These are phyloP conservation scores for Lipomyces anomalus DNA, from an alignment of 805 yeast species.

Conservation along the genomic window DNA sequence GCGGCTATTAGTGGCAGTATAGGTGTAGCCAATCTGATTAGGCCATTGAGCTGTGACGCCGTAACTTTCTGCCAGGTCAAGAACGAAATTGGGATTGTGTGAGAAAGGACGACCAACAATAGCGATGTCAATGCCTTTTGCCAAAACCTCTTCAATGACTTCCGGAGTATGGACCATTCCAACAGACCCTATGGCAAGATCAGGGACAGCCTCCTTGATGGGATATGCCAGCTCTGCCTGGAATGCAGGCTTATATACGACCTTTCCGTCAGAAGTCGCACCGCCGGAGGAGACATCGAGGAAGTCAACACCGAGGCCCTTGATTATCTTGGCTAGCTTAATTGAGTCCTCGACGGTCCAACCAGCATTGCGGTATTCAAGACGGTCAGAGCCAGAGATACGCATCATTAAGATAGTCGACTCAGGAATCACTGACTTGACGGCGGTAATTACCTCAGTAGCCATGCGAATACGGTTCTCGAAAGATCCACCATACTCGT, in stretches of 20 bases:
- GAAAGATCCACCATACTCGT: constrained; percentile 57
- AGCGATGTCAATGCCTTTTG: constrained; percentile 42
- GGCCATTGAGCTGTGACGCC: constrained; percentile 40
- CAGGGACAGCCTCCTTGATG: constrained; percentile 43
- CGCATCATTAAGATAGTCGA: constrained; percentile 45
- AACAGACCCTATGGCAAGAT: constrained; percentile 43
- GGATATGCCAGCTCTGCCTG: constrained; percentile 40
- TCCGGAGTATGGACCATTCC: constrained; percentile 40
- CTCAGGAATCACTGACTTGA: constrained; percentile 39
- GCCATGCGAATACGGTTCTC: constrained; percentile 52
- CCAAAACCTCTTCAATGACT: constrained; percentile 39
- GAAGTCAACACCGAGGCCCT: constrained; percentile 41
- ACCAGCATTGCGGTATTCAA: constrained; percentile 23
- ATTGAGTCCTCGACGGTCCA: constrained; percentile 46
- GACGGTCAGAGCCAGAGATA: constrained; percentile 42
- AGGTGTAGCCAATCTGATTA: constrained; percentile 27
- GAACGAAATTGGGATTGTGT: constrained; percentile 46
- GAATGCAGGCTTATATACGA: constrained; percentile 34
- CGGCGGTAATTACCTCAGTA: constrained; percentile 44
- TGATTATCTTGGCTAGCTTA: constrained; percentile 18
- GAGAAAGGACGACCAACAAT: constrained; percentile 45
- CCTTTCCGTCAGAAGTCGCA: constrained; percentile 32
- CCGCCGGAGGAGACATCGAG: constrained; percentile 56
- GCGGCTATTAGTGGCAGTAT: too few relatives aligned
- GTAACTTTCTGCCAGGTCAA: constrained; percentile 47